Percentiles rank a stretch among this genome's conserved stretches.
These are phyloP conservation scores for Quercus aquifolioides DNA, from an alignment of 306 rosid genomes.

Conservation along the genomic window DNA sequence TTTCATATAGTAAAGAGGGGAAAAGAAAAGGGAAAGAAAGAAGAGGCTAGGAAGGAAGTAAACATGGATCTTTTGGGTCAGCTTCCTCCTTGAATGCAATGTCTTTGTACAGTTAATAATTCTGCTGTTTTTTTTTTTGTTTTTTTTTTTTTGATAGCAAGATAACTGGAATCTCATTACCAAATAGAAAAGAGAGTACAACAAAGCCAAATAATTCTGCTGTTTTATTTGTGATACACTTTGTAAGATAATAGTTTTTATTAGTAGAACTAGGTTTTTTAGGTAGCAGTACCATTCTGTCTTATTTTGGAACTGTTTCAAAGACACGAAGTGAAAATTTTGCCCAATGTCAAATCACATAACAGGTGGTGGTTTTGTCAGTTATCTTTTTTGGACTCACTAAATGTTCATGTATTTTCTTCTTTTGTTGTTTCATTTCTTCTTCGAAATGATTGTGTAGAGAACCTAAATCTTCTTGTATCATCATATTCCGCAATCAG, in stretches of 20 bases:
- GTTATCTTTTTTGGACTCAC: neutral
- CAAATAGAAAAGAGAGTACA: too few species aligned
- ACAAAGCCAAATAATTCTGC: neutral
- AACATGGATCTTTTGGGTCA: neutral
- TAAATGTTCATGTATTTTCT: neutral
- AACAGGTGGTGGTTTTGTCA: neutral
- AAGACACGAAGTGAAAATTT: neutral
- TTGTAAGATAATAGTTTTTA: neutral
- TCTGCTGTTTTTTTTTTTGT: neutral
- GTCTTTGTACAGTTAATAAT: neutral
- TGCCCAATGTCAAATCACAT: neutral
- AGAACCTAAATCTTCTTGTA: neutral
- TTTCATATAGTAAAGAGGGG: neutral
- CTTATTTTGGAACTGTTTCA: neutral
- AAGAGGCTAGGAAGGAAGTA: neutral
- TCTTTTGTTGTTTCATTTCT: neutral
- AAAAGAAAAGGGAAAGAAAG: neutral
- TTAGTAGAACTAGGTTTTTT: neutral
- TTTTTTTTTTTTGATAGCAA: too few species aligned
- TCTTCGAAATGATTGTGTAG: neutral
- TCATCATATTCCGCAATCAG: neutral
- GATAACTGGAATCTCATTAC: too few species aligned
- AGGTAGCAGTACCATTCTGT: neutral
- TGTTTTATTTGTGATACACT: neutral
- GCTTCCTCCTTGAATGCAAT: constrained; percentile 6